phyloP scores from a whole-genome alignment of 2,329 filamentous ascomycete species.

The Claviceps quebecensis region DNA sequence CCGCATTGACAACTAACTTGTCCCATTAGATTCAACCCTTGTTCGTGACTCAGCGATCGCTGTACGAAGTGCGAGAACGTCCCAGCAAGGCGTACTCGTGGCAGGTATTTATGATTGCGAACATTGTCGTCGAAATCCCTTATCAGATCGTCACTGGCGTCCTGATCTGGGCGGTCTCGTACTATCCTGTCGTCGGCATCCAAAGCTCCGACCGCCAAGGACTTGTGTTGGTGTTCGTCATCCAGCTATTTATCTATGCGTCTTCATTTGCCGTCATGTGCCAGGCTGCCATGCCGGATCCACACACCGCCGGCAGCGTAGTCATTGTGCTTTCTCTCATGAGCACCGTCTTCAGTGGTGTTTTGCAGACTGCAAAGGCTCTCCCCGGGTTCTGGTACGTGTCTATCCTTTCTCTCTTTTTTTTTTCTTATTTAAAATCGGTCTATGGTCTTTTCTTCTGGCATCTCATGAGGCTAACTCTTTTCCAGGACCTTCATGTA shows the following conservation, averaged over 20 bases:
- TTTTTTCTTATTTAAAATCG: not conserved
- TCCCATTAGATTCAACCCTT: constrained; percentile 42
- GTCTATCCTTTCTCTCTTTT: not conserved
- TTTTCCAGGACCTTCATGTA: constrained; percentile 51
- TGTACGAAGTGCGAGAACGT: constrained; percentile 67
- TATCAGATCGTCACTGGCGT: constrained; percentile 53
- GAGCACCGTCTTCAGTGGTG: constrained; percentile 48
- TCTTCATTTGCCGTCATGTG: constrained; percentile 57
- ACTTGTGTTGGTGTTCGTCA: constrained; percentile 49
- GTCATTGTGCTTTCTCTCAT: constrained; percentile 46
- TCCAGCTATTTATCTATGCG: constrained; percentile 57
- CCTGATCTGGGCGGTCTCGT: constrained; percentile 51
- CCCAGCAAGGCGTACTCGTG: constrained; percentile 64
- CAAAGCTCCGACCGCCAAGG: constrained; percentile 42
- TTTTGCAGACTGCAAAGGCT: constrained; percentile 41
- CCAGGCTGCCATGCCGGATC: constrained; percentile 54
- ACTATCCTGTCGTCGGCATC: constrained; percentile 45
- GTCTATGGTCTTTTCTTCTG: not conserved
- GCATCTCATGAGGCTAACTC: not conserved
- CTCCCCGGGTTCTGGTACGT: constrained; percentile 51
- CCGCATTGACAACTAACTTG: no score
- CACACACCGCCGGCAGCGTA: constrained; percentile 51
- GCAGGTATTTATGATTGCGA: constrained; percentile 58
- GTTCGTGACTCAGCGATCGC: constrained; percentile 57
- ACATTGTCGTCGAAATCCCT: constrained; percentile 58